Evolutionary conservation across 805 yeast genomes (phyloP).

Genomic region (Monosporozyma aerobia): DNA sequence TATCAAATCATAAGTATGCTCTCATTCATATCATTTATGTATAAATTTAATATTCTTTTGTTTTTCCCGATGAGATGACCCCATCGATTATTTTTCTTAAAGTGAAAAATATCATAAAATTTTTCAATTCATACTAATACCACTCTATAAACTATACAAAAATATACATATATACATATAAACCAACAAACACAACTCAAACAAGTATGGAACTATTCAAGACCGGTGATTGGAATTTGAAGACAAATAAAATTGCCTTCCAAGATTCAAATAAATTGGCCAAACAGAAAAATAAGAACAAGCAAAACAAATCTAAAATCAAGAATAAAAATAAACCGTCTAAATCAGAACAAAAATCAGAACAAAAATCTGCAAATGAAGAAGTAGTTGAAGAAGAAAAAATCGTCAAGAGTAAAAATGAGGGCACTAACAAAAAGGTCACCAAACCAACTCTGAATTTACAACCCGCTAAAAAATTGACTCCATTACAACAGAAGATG

Average conservation of each 20-base stretch:
- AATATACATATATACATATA: neutral
- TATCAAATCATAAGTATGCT: neutral
- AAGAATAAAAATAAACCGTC: constrained; percentile 13
- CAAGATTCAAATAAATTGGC: constrained; percentile 29
- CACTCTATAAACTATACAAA: neutral
- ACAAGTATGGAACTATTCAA: constrained; percentile 59
- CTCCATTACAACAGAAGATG: constrained; percentile 92
- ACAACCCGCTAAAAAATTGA: constrained; percentile 35
- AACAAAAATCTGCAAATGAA: neutral
- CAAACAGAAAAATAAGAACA: constrained; percentile 12
- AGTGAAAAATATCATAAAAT: neutral
- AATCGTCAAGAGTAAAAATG: neutral
- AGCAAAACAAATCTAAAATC: constrained; percentile 4
- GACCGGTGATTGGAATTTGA: constrained; percentile 76
- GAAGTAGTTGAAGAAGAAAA: neutral
- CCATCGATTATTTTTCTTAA: neutral
- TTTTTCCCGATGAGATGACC: neutral
- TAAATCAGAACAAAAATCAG: neutral
- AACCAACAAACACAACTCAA: neutral
- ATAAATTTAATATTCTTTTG: neutral
- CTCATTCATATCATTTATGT: neutral
- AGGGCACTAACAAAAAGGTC: constrained; percentile 5
- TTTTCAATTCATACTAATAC: neutral
- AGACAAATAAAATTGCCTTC: constrained; percentile 41
- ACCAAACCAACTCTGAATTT: constrained; percentile 9